Evolutionary conservation across 176 grass and related monocot genomes (phyloP).

Genomic region (Carex parvula): DNA sequence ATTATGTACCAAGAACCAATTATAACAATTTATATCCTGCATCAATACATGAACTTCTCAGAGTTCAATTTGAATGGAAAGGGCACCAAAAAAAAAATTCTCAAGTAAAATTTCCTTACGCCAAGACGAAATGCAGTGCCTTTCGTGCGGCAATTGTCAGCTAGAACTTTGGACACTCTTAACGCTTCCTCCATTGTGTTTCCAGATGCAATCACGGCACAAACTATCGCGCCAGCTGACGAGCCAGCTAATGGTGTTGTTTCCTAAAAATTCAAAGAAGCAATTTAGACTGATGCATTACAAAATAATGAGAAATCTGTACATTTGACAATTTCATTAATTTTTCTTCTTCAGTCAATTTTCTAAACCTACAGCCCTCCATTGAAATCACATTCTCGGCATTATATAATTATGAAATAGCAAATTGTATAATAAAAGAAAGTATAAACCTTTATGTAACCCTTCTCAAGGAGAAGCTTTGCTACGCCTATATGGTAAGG

Average conservation of each 20-base stretch:
- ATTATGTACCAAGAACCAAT: not conserved
- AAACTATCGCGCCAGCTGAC: slow-evolving; percentile 96
- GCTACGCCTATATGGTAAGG: slow-evolving; percentile 49
- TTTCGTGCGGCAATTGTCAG: slow-evolving; percentile 76
- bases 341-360: not conserved
- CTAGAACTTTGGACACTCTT: slow-evolving; percentile 65
- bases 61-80: not conserved
- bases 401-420: slow-evolving; percentile 3
- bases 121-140: slow-evolving; percentile 92
- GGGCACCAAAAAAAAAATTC: too few species aligned
- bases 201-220: slow-evolving; percentile 86
- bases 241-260: slow-evolving; percentile 89
- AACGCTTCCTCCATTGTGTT: slow-evolving; percentile 85
- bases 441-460: slow-evolving; percentile 35
- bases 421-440: slow-evolving; percentile 10
- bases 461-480: slow-evolving; percentile 41
- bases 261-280: slow-evolving; percentile 38
- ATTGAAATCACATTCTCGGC: not conserved
- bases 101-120: slow-evolving; percentile 30
- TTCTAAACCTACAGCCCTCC: too few species aligned
- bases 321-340: not conserved
- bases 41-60: not conserved
- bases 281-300: not conserved
- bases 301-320: not conserved
- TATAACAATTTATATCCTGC: not conserved